Percentiles rank a stretch among this genome's conserved stretches.
These are phyloP conservation scores for Amborella trichopoda DNA, from an alignment of 164 flowering plant species.

Conservation along the genomic window DNA sequence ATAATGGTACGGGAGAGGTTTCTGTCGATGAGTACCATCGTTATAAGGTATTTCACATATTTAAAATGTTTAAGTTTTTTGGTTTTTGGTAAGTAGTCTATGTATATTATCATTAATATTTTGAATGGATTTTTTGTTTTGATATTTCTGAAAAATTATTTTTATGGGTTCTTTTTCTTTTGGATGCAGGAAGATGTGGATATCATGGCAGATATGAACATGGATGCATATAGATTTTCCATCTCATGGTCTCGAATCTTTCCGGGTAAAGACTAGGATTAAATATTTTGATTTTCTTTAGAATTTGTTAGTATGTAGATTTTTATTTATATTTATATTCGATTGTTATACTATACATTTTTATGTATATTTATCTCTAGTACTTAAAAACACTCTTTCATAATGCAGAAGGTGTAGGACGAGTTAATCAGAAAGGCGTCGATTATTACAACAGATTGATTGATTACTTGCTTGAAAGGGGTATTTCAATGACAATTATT, in stretches of 20 bases:
- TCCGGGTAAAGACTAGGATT: conserved; percentile 2
- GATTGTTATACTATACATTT: too few relatives aligned
- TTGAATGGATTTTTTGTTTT: too few relatives aligned
- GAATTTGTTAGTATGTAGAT: neutral
- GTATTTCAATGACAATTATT: too few relatives aligned
- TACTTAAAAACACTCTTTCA: too few relatives aligned
- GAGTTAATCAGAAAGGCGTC: conserved; percentile 27
- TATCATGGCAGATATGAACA: conserved; percentile 4
- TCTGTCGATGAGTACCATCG: conserved; percentile 55
- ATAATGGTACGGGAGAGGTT: conserved; percentile 34
- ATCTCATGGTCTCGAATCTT: conserved; percentile 11
- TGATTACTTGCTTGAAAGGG: conserved; percentile 21
- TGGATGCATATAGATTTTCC: conserved; percentile 8
- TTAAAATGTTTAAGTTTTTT: too few relatives aligned
- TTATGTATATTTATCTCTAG: too few relatives aligned
- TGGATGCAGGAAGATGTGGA: conserved; percentile 10
- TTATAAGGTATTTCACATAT: conserved; percentile 47
- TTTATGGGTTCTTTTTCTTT: neutral
- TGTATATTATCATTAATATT: too few relatives aligned
- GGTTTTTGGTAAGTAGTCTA: too few relatives aligned
- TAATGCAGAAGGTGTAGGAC: conserved; percentile 21
- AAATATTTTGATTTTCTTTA: neutral
- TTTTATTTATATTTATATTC: neutral
- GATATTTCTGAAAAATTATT: too few relatives aligned
- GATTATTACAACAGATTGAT: conserved; percentile 24